A percentile compares a stretch with the other conserved stretches of the same genome.
Evolutionary conservation across 2,329 filamentous ascomycete species (phyloP).

Genomic region (Scopulariopsis brevicaulis): DNA sequence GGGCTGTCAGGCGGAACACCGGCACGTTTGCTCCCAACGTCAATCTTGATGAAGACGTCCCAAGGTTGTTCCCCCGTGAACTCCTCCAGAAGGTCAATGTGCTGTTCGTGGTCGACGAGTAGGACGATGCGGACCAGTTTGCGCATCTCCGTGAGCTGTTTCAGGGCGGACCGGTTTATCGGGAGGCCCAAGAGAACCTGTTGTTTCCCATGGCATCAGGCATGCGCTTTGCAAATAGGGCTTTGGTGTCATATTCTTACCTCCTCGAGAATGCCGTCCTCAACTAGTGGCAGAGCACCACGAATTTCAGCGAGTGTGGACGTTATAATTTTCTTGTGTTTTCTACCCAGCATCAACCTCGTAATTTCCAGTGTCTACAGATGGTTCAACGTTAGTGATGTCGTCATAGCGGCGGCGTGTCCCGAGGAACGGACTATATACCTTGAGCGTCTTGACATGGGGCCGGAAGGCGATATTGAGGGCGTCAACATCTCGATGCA

Average conservation of each 20-base stretch:
- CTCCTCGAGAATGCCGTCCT: slow-evolving; percentile 26
- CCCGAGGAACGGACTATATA: slow-evolving; percentile 4
- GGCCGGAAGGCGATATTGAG: slow-evolving; percentile 25
- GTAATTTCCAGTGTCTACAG: slow-evolving; percentile 21
- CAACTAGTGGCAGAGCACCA: slow-evolving; percentile 22
- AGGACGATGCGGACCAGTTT: slow-evolving; percentile 19
- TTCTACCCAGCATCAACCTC: slow-evolving; percentile 25
- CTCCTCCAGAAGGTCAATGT: slow-evolving; percentile 17
- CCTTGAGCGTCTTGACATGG: slow-evolving; percentile 32
- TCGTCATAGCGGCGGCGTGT: not conserved
- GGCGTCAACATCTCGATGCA: slow-evolving; percentile 25
- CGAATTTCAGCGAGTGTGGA: slow-evolving; percentile 28
- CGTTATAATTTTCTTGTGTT: slow-evolving; percentile 23
- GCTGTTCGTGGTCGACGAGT: slow-evolving; percentile 23
- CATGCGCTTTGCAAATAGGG: not conserved
- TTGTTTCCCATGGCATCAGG: not conserved
- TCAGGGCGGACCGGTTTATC: slow-evolving; percentile 20
- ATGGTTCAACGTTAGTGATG: not conserved
- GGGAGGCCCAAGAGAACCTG: slow-evolving; percentile 27
- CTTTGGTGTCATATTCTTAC: slow-evolving; percentile 11
- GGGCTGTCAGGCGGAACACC: slow-evolving; percentile 16
- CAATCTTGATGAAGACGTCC: slow-evolving; percentile 24
- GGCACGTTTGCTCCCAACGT: slow-evolving; percentile 22
- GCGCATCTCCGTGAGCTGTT: slow-evolving; percentile 16
- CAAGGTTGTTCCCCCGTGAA: slow-evolving; percentile 12